A percentile compares a stretch with the other conserved stretches of the same genome.
Evolutionary conservation across 495 filamentous ascomycete species (phyloP).

Genomic region (Penicillium lividum): DNA sequence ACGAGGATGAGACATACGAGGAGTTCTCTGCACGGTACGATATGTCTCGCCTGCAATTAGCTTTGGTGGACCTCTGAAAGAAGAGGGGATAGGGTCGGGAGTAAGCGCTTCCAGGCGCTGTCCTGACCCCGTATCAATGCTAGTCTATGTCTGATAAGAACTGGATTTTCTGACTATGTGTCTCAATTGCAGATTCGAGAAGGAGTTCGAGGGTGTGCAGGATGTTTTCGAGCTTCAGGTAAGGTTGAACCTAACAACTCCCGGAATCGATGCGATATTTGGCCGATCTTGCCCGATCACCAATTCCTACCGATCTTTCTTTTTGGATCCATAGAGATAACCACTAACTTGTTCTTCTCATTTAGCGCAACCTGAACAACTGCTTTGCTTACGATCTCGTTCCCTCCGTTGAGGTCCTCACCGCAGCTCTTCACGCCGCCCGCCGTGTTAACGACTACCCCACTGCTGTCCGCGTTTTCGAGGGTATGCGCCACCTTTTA

Average conservation of each 20-base stretch:
- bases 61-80: slow-evolving; percentile 13
- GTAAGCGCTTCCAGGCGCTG: slow-evolving; percentile 12
- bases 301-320: background rate
- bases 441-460: slow-evolving; percentile 98
- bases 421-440: slow-evolving; percentile 86
- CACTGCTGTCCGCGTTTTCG: slow-evolving; percentile 95
- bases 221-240: slow-evolving; percentile 99
- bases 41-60: slow-evolving; percentile 32
- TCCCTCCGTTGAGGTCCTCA: slow-evolving; percentile 87
- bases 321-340: background rate
- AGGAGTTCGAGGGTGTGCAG: slow-evolving; percentile 96
- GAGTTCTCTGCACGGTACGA: slow-evolving; percentile 97
- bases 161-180: slow-evolving; percentile 19
- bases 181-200: slow-evolving; percentile 78
- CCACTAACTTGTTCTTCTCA: background rate
- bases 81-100: slow-evolving; percentile 7
- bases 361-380: slow-evolving; percentile 98
- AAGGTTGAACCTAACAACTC: slow-evolving; percentile 33
- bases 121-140: slow-evolving; percentile 13
- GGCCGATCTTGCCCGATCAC: slow-evolving; percentile 11
- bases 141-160: slow-evolving; percentile 9
- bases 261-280: slow-evolving; percentile 14
- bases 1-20: slow-evolving; percentile 95
- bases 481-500: slow-evolving; percentile 61
- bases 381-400: slow-evolving; percentile 99